These are phyloP conservation scores for Hirschfeldia incana DNA, from an alignment of 345 rosid genomes.

Conservation along the genomic window DNA sequence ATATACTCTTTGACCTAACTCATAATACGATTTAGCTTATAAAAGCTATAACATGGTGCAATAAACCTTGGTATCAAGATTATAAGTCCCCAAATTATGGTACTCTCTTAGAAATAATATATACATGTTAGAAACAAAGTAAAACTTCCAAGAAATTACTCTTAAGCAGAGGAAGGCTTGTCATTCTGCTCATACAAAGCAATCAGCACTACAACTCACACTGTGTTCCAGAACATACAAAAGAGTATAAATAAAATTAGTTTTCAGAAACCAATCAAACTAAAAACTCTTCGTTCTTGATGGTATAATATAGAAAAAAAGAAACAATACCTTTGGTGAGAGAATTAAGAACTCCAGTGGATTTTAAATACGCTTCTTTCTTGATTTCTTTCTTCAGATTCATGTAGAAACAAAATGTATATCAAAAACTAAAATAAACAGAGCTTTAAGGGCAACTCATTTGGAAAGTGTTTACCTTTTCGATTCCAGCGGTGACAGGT, in stretches of 20 bases:
- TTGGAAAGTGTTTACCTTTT: no score
- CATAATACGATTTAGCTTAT: no score
- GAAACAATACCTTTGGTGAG: conserved; percentile 66
- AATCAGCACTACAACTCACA: conserved; percentile 57
- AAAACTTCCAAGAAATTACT: conserved; percentile 52
- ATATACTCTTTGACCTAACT: no score
- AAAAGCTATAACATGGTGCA: no score
- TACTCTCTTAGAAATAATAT: no score
- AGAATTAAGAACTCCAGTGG: conserved; percentile 75
- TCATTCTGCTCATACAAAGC: conserved; percentile 87
- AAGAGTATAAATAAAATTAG: no score
- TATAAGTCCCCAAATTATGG: no score
- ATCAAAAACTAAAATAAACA: background rate
- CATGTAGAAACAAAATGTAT: background rate
- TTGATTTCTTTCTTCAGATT: conserved; percentile 81
- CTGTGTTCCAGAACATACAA: no score
- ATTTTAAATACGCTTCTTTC: conserved; percentile 84
- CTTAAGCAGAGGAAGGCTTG: conserved; percentile 85
- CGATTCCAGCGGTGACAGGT: no score
- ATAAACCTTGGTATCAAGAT: no score
- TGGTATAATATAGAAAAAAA: background rate
- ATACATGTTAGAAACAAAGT: background rate
- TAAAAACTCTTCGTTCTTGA: no score
- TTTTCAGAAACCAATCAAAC: background rate
- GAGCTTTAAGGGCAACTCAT: no score